These are phyloP conservation scores for Comarum palustre DNA, from an alignment of 306 rosid species.

Conservation along the genomic window DNA sequence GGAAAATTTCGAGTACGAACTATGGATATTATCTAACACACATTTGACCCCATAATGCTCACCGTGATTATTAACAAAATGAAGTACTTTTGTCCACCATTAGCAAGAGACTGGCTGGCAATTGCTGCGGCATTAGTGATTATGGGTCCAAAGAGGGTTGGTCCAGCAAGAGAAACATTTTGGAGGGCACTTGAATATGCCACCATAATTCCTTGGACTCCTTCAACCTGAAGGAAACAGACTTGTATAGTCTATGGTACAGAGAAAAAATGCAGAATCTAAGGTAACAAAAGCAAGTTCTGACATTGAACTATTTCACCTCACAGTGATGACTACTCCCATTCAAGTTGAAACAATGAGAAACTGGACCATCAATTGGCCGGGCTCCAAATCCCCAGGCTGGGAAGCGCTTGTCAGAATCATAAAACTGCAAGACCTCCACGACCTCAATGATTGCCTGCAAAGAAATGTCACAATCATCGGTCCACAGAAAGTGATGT, in stretches of 20 bases:
- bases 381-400: constrained; percentile 99
- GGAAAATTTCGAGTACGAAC: neutral
- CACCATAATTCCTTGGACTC: constrained; percentile 93
- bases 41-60: constrained; percentile 25
- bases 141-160: constrained; percentile 98
- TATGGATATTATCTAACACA: neutral
- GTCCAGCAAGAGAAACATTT: constrained; percentile 98
- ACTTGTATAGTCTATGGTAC: constrained; percentile 17
- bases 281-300: constrained; percentile 31
- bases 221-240: constrained; percentile 78
- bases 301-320: constrained; percentile 44
- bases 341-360: constrained; percentile 96
- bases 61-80: constrained; percentile 93
- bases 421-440: constrained; percentile 92
- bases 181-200: constrained; percentile 92
- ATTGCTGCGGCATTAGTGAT: constrained; percentile 79
- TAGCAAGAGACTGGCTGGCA: constrained; percentile 90
- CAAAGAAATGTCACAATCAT: constrained; percentile 19
- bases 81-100: constrained; percentile 76
- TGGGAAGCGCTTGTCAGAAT: constrained; percentile 86
- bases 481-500: constrained; percentile 19
- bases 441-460: constrained; percentile 95
- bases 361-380: constrained; percentile 97
- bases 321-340: constrained; percentile 91
- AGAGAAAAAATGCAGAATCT: constrained; percentile 21